A percentile compares a stretch with the other conserved stretches of the same genome.
Evolutionary conservation across 495 filamentous ascomycete species (phyloP).

Genomic region (Tuber borchii): DNA sequence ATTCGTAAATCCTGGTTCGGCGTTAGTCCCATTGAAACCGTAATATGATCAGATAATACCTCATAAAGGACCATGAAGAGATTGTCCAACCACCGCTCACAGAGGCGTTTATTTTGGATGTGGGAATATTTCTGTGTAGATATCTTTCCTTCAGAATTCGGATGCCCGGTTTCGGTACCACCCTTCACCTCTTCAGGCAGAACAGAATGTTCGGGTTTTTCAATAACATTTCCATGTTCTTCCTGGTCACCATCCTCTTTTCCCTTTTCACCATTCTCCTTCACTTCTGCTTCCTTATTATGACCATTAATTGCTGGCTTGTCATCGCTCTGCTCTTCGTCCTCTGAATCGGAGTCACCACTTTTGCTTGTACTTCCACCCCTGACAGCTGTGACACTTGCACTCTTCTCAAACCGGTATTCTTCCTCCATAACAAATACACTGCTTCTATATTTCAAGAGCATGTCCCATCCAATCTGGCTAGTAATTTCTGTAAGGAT

Average conservation of each 20-base stretch:
- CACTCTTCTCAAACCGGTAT: constrained; percentile 79
- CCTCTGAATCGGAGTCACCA: constrained; percentile 46
- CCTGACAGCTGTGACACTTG: constrained; percentile 68
- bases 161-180: constrained; percentile 20
- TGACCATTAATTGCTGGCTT: constrained; percentile 44
- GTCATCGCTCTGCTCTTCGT: constrained; percentile 43
- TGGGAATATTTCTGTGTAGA: constrained; percentile 54
- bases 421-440: constrained; percentile 99
- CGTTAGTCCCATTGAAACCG: background rate
- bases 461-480: constrained; percentile 95
- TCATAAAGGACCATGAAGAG: constrained; percentile 99
- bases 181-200: constrained; percentile 70
- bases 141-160: constrained; percentile 41
- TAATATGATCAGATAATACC: constrained; percentile 17
- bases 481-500: constrained; percentile 89
- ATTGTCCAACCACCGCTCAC: constrained; percentile 96
- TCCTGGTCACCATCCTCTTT: constrained; percentile 43
- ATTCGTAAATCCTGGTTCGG: constrained; percentile 66
- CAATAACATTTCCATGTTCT: constrained; percentile 52
- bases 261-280: constrained; percentile 37
- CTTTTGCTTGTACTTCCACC: constrained; percentile 45
- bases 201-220: constrained; percentile 74
- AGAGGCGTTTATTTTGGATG: constrained; percentile 92
- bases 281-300: constrained; percentile 32
- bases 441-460: constrained; percentile 84